A percentile compares a stretch with the other conserved stretches of the same genome.
Evolutionary conservation across 2,329 filamentous ascomycete species (phyloP).

Genomic region (Leptographium procerum): DNA sequence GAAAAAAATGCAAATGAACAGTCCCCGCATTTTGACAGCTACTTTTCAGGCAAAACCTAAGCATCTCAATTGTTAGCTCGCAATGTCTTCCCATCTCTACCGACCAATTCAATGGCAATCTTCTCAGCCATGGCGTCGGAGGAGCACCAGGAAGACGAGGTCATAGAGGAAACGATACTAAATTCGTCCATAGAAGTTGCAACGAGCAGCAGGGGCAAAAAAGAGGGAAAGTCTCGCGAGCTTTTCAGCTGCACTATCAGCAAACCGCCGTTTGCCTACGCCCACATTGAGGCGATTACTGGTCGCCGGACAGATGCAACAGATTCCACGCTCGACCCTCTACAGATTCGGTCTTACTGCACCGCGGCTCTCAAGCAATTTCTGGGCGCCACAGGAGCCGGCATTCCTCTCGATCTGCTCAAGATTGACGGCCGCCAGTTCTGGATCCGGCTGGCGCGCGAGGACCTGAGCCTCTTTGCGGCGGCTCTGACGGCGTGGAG

Average conservation of each 20-base stretch:
- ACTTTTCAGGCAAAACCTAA: not conserved
- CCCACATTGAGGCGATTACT: slow-evolving; percentile 38
- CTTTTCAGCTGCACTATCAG: slow-evolving; percentile 41
- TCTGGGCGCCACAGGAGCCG: slow-evolving; percentile 55
- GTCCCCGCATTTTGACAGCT: too few relatives aligned
- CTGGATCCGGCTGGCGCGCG: slow-evolving; percentile 54
- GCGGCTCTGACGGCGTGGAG: slow-evolving; percentile 57
- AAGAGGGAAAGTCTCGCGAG: slow-evolving; percentile 19
- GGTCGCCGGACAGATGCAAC: not conserved
- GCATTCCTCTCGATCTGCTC: slow-evolving; percentile 60
- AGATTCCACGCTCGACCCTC: slow-evolving; percentile 37
- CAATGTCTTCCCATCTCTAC: not conserved
- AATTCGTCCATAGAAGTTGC: slow-evolving; percentile 5
- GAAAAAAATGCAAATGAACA: not conserved
- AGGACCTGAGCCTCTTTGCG: slow-evolving; percentile 48
- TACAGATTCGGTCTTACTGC: slow-evolving; percentile 53
- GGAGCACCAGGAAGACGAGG: not conserved
- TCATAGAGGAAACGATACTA: slow-evolving; percentile 17
- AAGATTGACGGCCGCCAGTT: slow-evolving; percentile 42
- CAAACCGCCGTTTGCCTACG: slow-evolving; percentile 43
- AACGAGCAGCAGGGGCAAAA: not conserved
- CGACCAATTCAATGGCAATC: not conserved
- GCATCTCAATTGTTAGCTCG: not conserved
- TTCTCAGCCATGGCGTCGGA: not conserved
- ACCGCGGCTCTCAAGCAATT: slow-evolving; percentile 54